Percentiles rank a stretch among this genome's conserved stretches.
phyloP scores from a whole-genome alignment of 2,329 filamentous ascomycete species.

The Aspergillus chevalieri region DNA sequence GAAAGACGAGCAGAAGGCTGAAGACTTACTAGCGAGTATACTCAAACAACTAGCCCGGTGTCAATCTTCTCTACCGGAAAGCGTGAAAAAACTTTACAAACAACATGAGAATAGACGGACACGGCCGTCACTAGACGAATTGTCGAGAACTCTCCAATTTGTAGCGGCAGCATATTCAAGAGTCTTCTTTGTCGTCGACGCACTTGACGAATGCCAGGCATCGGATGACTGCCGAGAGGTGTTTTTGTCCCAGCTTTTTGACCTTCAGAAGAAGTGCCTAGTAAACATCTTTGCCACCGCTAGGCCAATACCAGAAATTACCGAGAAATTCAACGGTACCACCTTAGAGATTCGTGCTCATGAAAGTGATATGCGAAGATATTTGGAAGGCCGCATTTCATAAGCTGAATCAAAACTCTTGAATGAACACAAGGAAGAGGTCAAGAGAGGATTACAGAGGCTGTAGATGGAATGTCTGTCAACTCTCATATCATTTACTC shows the following conservation, averaged over 20 bases:
- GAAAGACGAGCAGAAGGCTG: background rate
- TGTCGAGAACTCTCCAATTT: slow-evolving; percentile 2
- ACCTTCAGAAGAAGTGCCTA: slow-evolving; percentile 8
- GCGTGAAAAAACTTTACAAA: slow-evolving; percentile 8
- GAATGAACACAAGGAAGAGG: slow-evolving; percentile 9
- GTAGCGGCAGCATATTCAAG: slow-evolving; percentile 1
- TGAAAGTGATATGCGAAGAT: slow-evolving; percentile 26
- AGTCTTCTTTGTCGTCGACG: slow-evolving; percentile 17
- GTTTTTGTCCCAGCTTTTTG: slow-evolving; percentile 11
- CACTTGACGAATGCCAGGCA: slow-evolving; percentile 14
- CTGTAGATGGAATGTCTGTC: slow-evolving; percentile 25
- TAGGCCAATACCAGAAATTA: slow-evolving; percentile 20
- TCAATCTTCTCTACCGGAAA: background rate
- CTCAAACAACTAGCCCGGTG: background rate
- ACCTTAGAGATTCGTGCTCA: slow-evolving; percentile 28
- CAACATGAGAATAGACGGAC: slow-evolving; percentile 4
- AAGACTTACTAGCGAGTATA: background rate
- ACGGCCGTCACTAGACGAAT: slow-evolving; percentile 9
- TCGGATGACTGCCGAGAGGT: slow-evolving; percentile 3
- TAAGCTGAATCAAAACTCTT: slow-evolving; percentile 3
- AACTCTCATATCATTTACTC: slow-evolving; percentile 7
- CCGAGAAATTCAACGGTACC: slow-evolving; percentile 11
- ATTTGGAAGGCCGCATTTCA: slow-evolving; percentile 15
- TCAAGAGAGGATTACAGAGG: slow-evolving; percentile 19
- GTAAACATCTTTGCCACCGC: slow-evolving; percentile 25